Evolutionary conservation across 805 yeast species (phyloP).

Genomic region (Saccharomycopsis sp.): DNA sequence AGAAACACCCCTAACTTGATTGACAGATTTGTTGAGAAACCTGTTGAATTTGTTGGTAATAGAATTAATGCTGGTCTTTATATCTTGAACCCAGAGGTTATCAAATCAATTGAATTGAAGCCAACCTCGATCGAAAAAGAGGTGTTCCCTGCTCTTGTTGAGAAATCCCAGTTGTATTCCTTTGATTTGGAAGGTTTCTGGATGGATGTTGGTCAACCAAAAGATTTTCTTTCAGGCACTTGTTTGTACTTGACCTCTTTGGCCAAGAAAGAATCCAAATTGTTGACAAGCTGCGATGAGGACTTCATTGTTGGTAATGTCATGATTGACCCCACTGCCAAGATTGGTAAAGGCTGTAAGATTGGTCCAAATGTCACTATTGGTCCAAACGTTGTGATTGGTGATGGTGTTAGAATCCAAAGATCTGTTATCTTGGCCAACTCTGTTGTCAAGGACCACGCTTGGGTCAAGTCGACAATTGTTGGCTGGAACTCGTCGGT

Average conservation of each 20-base stretch:
- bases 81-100: constrained; percentile 94
- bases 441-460: constrained; percentile 92
- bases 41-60: constrained; percentile 98
- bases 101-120: constrained; percentile 92
- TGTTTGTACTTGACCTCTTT: constrained; percentile 82
- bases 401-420: constrained; percentile 97
- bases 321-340: constrained; percentile 90
- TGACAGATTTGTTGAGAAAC: constrained; percentile 98
- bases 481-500: constrained; percentile 99
- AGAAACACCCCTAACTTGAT: constrained; percentile 90
- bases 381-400: constrained; percentile 92
- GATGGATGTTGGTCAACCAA: constrained; percentile 99
- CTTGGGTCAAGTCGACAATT: constrained; percentile 94
- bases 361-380: constrained; percentile 97
- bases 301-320: constrained; percentile 83
- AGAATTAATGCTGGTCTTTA: constrained; percentile 99
- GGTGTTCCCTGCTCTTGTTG: constrained; percentile 95
- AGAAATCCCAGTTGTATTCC: constrained; percentile 79
- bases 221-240: constrained; percentile 96
- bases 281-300: constrained; percentile 51
- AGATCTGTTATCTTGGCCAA: constrained; percentile 88
- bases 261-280: constrained; percentile 67
- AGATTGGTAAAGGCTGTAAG: constrained; percentile 83
- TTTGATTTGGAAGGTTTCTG: constrained; percentile 98
- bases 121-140: constrained; percentile 99